Base-by-base conservation (phyloP, 352 stramenopile genomes). In the Globisporangium paddicum region DNA sequence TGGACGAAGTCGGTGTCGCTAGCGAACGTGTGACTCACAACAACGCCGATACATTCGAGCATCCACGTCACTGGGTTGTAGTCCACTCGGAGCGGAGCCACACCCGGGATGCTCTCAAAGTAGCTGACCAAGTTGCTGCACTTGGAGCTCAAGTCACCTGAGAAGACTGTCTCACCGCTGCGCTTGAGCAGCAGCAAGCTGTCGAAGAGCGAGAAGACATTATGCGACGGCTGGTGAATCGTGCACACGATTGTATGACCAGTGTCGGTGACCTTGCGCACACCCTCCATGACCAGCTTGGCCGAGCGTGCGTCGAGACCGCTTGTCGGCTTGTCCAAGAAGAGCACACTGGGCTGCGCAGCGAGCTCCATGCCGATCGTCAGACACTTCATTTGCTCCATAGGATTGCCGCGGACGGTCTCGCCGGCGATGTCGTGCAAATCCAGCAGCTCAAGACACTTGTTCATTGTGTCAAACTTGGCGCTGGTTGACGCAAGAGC, bases 171-270 rank as follows among this genome's bases (percentile, higher is more conserved):
- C 41, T 69, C 49, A 3, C 75, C 73, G 14, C 68, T 72, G 14
- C 63, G 64, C 44, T 84, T 71, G 21, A 96, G 64, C 5, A 96
- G 60, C 41, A 95, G 73, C 8, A 94, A 35, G 30, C 79, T 71
- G 68, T 96, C 84, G 59, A 95, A 93, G n/a, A 81, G 77, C 19
- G 75, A 75, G 25, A 96, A 95, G 0, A 96, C 77, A 44, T 96
- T 79, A 0, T 74, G 82, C 8, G 73, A 82, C 18, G 90, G 90
- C 67, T 97, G 90, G 62, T 97, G 90, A 68, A 97, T 97, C 25
- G 86, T 96, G 50, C 90, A 96, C 10, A 96, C 65, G n/a, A 97
- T 72, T 7, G 79, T 93, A 5, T 73, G 65, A 1, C 89, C 87
- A 14, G 73, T 73, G 50, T 75, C 60, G 1, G 87, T 84, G 5